Base-by-base conservation (phyloP, 1,284 basidiomycete species). In the Cystobasidiaceae sp. region DNA sequence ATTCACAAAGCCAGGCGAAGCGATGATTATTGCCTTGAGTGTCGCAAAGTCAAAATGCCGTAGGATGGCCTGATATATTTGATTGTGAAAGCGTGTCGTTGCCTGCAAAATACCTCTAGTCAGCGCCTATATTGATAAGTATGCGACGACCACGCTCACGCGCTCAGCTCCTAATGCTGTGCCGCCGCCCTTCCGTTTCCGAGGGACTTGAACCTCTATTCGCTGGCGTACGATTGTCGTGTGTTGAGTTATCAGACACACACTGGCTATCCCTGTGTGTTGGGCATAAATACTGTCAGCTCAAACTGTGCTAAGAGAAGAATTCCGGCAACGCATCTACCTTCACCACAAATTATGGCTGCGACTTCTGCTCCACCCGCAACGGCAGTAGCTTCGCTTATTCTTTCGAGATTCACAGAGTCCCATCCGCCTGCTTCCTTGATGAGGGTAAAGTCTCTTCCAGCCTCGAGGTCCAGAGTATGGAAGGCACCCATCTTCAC, bases 401-500 rank as follows among this genome's bases (percentile, higher is more conserved):
- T 84, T 28, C 93, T 82, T 55, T 86, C 83, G 23, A 90, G 76
- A 6, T 93, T 88, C 57, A 98, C 80, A 66, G 87, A 89, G 75
- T 98, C 96, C 96, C 96, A 99, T 23, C 70, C 72, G 25, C 82
- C 81, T 56, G 86, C 84, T 0, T 79, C 76, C 77, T 98, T 99
- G 74, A 89, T 88, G 71, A 99, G 88, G 44, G 91, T 85, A 63
- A 99, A 84, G 74, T 93, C 86, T n/a, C 93, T 83, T 77, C 96
- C 90, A 4, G 85, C 81, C 76, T 98, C 96, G 45, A 99, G 81
- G 74, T 97, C 94, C 30, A 98, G 81, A 0, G 96, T 98, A 75
- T 99, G 96, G 77, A 85, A 94, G 19, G 94, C 92, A 3, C 94
- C 93, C 75, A 97, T 82, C 76, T 90, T 90, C 63, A 97, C 96